Evolutionary conservation across 352 stramenopile species (phyloP).

Genomic region (Phytophthora agathidicida): DNA sequence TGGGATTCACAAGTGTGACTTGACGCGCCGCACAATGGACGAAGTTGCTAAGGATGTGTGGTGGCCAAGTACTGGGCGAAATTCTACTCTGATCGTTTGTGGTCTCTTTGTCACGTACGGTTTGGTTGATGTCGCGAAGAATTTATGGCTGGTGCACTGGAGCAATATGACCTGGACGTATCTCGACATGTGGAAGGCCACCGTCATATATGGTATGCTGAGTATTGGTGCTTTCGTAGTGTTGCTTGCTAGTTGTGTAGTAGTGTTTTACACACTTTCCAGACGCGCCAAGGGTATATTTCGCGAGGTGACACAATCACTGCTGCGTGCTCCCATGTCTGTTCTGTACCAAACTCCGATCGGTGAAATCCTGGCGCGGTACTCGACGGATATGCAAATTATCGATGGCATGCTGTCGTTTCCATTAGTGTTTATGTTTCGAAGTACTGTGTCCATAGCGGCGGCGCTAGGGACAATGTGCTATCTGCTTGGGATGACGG

Average conservation of each 20-base stretch:
- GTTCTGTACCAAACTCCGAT: slow-evolving; percentile 48
- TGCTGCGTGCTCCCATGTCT: slow-evolving; percentile 40
- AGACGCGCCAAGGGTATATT: slow-evolving; percentile 32
- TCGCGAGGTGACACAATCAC: slow-evolving; percentile 31
- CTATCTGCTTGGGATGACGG: slow-evolving; percentile 36
- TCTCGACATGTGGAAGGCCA: slow-evolving; percentile 36
- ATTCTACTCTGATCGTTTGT: slow-evolving; percentile 9
- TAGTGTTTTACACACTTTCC: slow-evolving; percentile 40
- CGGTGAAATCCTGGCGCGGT: slow-evolving; percentile 41
- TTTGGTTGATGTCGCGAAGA: slow-evolving; percentile 34
- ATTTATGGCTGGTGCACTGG: slow-evolving; percentile 47
- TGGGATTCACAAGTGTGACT: slow-evolving; percentile 4
- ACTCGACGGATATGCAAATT: slow-evolving; percentile 43
- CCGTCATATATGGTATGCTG: slow-evolving; percentile 33
- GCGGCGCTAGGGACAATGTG: slow-evolving; percentile 37
- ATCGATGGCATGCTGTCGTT: slow-evolving; percentile 39
- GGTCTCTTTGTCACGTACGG: slow-evolving; percentile 35
- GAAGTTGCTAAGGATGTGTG: slow-evolving; percentile 24
- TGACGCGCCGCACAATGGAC: slow-evolving; percentile 28
- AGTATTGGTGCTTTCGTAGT: slow-evolving; percentile 32
- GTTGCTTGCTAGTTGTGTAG: slow-evolving; percentile 26
- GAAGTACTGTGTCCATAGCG: slow-evolving; percentile 34
- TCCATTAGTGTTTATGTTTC: slow-evolving; percentile 35
- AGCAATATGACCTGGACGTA: slow-evolving; percentile 32
- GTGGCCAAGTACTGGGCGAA: slow-evolving; percentile 21